Base-by-base conservation (phyloP, 1,139 yeast genomes). In the Suhomyces wounanorum region DNA sequence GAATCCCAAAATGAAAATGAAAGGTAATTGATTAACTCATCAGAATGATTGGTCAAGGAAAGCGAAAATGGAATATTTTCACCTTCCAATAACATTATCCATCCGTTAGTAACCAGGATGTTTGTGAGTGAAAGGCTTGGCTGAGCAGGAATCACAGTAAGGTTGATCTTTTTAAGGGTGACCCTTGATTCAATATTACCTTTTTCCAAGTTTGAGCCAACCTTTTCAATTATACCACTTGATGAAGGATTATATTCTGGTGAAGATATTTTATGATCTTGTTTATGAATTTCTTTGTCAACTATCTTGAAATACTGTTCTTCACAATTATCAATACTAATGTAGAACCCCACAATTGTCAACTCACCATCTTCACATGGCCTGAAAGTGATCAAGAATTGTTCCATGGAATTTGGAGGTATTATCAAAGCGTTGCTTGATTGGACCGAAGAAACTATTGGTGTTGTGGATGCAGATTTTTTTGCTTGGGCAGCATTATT, bases 51-150 rank as follows among this genome's bases (percentile, higher is more conserved):
- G 41, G 80, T 77, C 44, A 89, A 68, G 1, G 71, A 66, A 3
- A 89, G 67, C 0, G 77, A 68, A 51, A 88, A 82, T 3, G 67
- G 60, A 48, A 75, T 75, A 46, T 72, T 70, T 58, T 90, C 96
- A 6, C 96, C 96, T 61, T 89, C 96, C 21, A 89, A 67, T n/a
- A 89, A 66, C 90, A 89, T 85, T 3, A 86, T 61, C 84, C 89
- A 85, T 2, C 84, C 83, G 59, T 84, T 85, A 33, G 80, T 77
- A 8, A 87, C 73, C 62, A 84, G 79, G 7, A 82, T 68, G 40
- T 79, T 75, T 1, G 81, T 69, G 8, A 87, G 64, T 1, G 82
- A 76, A 44, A 89, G 68, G 8, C 77, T 69, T 0, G 96, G 96
- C 59, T 89, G 92, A 0, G 86, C 81, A 1, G 84, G 78, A 14